Evolutionary conservation across 345 rosid species (phyloP).

Genomic region (Rhizophora mangle): DNA sequence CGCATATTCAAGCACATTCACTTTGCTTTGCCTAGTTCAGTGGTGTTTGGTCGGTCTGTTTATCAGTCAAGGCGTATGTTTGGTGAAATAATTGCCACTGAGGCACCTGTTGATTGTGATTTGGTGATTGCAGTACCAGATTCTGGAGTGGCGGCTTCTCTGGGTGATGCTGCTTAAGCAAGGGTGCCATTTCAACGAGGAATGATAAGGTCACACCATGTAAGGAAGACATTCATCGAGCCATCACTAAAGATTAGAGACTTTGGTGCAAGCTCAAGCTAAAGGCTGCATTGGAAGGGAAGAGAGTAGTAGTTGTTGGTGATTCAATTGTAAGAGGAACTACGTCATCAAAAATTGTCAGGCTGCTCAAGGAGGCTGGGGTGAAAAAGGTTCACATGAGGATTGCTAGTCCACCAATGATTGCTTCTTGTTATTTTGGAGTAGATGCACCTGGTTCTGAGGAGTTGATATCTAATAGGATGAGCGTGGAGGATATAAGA

Average conservation of each 20-base stretch:
- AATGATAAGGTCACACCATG: conserved; percentile 86
- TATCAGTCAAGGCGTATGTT: conserved; percentile 66
- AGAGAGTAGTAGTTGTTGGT: conserved; percentile 89
- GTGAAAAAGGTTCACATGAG: conserved; percentile 97
- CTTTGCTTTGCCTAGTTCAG: conserved; percentile 79
- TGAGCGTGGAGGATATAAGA: conserved; percentile 75
- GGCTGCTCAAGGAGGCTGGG: conserved; percentile 81
- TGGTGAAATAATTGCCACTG: conserved; percentile 81
- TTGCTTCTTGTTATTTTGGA: conserved; percentile 88
- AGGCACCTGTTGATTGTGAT: conserved; percentile 79
- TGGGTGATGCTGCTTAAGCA: conserved; percentile 79
- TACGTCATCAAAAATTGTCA: conserved; percentile 82
- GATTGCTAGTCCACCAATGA: conserved; percentile 89
- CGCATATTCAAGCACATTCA: conserved; percentile 95
- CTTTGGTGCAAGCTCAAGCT: conserved; percentile 92
- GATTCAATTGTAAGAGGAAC: conserved; percentile 96
- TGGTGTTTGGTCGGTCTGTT: conserved; percentile 83
- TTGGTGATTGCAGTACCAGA: conserved; percentile 97
- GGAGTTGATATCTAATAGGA: conserved; percentile 83
- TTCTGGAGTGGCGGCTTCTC: conserved; percentile 95
- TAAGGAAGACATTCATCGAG: conserved; percentile 91
- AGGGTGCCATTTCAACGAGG: conserved; percentile 91
- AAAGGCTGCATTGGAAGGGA: conserved; percentile 77
- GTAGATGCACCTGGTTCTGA: conserved; percentile 92
- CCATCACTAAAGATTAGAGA: conserved; percentile 94